Evolutionary conservation across 768 basidiomycete genomes (phyloP), one percentile per base, ranked within the genome.

Genomic region (Panaeolus papilionaceus): DNA sequence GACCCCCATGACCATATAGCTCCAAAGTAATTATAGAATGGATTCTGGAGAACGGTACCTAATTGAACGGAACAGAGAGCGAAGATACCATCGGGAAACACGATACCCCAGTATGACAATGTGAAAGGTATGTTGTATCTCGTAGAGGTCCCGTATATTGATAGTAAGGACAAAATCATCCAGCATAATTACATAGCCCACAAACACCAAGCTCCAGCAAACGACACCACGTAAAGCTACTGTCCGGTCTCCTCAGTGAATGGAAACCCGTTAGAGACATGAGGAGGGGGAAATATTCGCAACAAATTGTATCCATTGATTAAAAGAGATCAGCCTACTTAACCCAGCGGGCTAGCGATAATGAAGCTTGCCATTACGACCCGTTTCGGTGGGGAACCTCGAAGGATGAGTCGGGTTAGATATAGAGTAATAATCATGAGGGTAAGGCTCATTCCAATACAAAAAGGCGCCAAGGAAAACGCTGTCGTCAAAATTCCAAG

Each of bases 331-430:
- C 82, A 87, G 0, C 87, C 88, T 18, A 87, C 84, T 71, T 92
- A 90, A 33, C 88, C 90, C 65, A 84, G 83, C 0, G 92, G 90
- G 4, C 92, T 91, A 1, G 92, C 77, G 0, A 90, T 89, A 5
- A 93, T 80, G 75, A 92, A 92, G 7, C 84, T 79, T 6, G 88
- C 86, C 69, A 90, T 73, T 67, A 89, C 81, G 14, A 76, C 73
- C 4, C 73, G 71, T 23, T 82, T 83, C 4, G 79, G 77, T 1
- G 87, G 82, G 51, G 85, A 80, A 8, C 88, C 89, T 69, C 86
- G 72, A 8, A 88, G 69, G 64, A 89, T 82, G 20, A 89, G 80
- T 7, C 89, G 86, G 33, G 84, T 74, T 39, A 91, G 72, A 73
- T 90, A 92, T 40, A 86, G 77, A 2, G 88, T 83, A 66, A 91